Percentiles rank a stretch among this genome's conserved stretches.
Evolutionary conservation across 441 rosid genomes (phyloP).

Genomic region (Populus hybrid): DNA sequence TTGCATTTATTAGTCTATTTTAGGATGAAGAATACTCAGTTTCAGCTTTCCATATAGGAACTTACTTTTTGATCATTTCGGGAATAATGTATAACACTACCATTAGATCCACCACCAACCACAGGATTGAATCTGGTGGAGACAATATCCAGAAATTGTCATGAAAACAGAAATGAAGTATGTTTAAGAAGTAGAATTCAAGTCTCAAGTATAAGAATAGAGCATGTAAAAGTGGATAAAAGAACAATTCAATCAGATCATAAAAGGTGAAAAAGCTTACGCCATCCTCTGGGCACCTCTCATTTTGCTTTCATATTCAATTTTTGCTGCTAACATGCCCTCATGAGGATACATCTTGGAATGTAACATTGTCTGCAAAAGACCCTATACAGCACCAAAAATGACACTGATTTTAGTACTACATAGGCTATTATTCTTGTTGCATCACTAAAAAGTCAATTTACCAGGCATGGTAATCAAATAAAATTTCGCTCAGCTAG

Average conservation of each 20-base stretch:
- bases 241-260: slow-evolving; percentile 9
- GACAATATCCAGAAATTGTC: slow-evolving; percentile 11
- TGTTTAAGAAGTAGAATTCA: slow-evolving; percentile 1
- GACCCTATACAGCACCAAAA: slow-evolving; percentile 49
- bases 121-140: slow-evolving; percentile 84
- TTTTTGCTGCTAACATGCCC: slow-evolving; percentile 67
- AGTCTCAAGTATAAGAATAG: neutral
- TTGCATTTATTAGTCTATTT: slow-evolving; percentile 1
- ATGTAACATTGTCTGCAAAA: slow-evolving; percentile 88
- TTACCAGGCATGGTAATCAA: neutral
- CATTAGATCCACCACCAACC: slow-evolving; percentile 94
- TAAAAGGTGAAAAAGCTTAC: slow-evolving; percentile 50
- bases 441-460: slow-evolving; percentile 1
- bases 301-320: slow-evolving; percentile 88
- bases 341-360: slow-evolving; percentile 77
- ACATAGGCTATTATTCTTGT: slow-evolving; percentile 1
- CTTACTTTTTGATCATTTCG: slow-evolving; percentile 91
- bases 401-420: neutral
- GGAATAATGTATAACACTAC: slow-evolving; percentile 83
- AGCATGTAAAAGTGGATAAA: neutral
- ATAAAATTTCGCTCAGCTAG: neutral
- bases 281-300: slow-evolving; percentile 99
- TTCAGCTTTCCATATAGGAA: slow-evolving; percentile 17
- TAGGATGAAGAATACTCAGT: slow-evolving; percentile 1
- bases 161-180: neutral